These are phyloP conservation scores for Apiotrichum gracile DNA, from an alignment of 1,284 basidiomycete genomes.

Conservation along the genomic window DNA sequence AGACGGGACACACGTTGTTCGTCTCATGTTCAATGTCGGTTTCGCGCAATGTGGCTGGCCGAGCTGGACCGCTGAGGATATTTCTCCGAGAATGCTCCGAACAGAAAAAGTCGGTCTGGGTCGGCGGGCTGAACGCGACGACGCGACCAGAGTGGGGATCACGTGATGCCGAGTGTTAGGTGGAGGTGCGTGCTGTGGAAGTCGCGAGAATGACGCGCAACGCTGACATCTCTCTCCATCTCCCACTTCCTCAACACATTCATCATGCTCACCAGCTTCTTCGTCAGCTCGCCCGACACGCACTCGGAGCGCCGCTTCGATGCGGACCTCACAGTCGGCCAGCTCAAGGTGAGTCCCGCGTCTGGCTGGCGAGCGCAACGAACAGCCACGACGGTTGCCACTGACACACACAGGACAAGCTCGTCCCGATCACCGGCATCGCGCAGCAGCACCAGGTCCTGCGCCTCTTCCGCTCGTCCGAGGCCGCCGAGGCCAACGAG, in stretches of 20 bases:
- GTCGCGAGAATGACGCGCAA: not conserved
- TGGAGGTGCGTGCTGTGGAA: not conserved
- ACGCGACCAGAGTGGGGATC: too few relatives aligned
- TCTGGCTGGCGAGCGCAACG: too few relatives aligned
- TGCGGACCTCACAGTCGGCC: slow-evolving; percentile 61
- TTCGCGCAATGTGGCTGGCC: too few relatives aligned
- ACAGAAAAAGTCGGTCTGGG: too few relatives aligned
- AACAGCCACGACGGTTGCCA: not conserved
- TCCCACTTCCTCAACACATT: not conserved
- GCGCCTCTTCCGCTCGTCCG: slow-evolving; percentile 58
- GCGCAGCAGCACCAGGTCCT: slow-evolving; percentile 65
- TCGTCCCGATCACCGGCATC: slow-evolving; percentile 88
- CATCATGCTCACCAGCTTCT: slow-evolving; percentile 54
- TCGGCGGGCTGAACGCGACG: too few relatives aligned
- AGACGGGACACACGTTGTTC: too few relatives aligned
- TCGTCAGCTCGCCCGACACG: slow-evolving; percentile 77
- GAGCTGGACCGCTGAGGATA: too few relatives aligned
- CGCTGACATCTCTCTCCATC: not conserved
- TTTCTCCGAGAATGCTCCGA: too few relatives aligned
- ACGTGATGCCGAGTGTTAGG: not conserved
- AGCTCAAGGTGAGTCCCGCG: slow-evolving; percentile 62
- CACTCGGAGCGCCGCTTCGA: slow-evolving; percentile 78
- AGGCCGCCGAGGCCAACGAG: slow-evolving; percentile 29
- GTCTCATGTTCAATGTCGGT: too few relatives aligned
- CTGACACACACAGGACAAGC: slow-evolving; percentile 57